These are phyloP conservation scores for Fusarium circinatum DNA, from an alignment of 2,329 filamentous ascomycete genomes.

Conservation along the genomic window DNA sequence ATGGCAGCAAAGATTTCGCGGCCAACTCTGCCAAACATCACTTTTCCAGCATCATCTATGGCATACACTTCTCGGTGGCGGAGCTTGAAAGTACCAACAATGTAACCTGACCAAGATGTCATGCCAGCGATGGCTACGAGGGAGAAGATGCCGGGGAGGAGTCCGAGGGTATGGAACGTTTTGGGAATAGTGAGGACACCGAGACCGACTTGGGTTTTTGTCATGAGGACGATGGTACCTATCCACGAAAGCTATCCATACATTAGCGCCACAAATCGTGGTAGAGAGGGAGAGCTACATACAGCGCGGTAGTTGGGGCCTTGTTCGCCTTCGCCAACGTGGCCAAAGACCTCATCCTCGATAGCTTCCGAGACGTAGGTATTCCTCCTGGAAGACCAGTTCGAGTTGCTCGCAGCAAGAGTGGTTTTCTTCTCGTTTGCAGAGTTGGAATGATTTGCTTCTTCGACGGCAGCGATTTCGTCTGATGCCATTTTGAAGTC, in stretches of 20 bases:
- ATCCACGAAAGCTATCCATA: conserved; percentile 52
- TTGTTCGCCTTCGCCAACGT: conserved; percentile 33
- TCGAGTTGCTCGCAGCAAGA: conserved; percentile 7
- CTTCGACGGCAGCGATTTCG: not conserved
- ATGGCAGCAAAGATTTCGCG: conserved; percentile 53
- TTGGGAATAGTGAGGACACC: conserved; percentile 61
- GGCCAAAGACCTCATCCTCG: conserved; percentile 38
- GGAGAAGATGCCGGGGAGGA: conserved; percentile 60
- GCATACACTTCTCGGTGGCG: conserved; percentile 61
- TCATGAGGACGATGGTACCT: conserved; percentile 56
- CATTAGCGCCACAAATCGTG: not conserved
- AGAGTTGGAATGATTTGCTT: not conserved
- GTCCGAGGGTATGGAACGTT: conserved; percentile 57
- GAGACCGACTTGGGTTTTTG: conserved; percentile 58
- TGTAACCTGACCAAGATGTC: conserved; percentile 60
- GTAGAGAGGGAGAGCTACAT: not conserved
- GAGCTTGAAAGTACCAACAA: conserved; percentile 62
- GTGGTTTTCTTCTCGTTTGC: not conserved
- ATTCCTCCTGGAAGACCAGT: not conserved
- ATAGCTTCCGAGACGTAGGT: conserved; percentile 2
- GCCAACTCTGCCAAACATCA: conserved; percentile 58
- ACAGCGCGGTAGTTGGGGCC: conserved; percentile 48
- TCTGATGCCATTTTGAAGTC: not conserved
- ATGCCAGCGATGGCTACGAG: conserved; percentile 53
- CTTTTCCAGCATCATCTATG: conserved; percentile 61